Evolutionary conservation across 1,284 basidiomycete species (phyloP).

Genomic region (Entoloma clypeatum): DNA sequence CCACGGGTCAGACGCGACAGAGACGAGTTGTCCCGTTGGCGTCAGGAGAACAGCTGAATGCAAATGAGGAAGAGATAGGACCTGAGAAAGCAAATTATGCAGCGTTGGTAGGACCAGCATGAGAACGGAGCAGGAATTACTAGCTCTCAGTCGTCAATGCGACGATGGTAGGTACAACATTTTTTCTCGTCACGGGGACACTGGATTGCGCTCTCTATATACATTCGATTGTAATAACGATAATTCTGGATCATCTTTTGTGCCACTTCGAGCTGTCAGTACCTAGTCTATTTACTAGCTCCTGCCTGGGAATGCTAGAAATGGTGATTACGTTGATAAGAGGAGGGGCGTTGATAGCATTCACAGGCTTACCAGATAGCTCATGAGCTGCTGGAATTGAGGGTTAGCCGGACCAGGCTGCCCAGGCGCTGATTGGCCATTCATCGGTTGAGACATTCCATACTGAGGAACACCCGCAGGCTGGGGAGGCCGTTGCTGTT

Average conservation of each 20-base stretch:
- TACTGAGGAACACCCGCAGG: constrained; percentile 32
- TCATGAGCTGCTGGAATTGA: constrained; percentile 55
- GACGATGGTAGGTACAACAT: neutral
- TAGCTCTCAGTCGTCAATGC: neutral
- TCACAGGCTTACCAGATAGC: constrained; percentile 43
- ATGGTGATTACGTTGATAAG: neutral
- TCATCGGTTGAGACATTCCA: constrained; percentile 40
- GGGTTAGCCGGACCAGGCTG: constrained; percentile 33
- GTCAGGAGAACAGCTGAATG: constrained; percentile 64
- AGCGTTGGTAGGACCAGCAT: constrained; percentile 64
- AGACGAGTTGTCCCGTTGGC: constrained; percentile 59
- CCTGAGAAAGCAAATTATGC: constrained; percentile 53
- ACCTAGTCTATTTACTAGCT: constrained; percentile 16
- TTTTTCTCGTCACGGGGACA: too few species aligned
- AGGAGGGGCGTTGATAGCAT: neutral
- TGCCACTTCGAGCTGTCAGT: neutral
- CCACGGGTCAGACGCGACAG: constrained; percentile 45
- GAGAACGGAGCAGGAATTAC: neutral
- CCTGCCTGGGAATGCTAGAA: constrained; percentile 21
- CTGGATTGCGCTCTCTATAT: too few species aligned
- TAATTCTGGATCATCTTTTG: too few species aligned
- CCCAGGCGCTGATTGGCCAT: constrained; percentile 21
- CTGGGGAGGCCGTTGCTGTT: constrained; percentile 37
- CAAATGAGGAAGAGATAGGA: constrained; percentile 47
- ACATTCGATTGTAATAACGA: too few species aligned